phyloP scores from a whole-genome alignment of 768 basidiomycete genomes.

The Tricholoma furcatifolium region DNA sequence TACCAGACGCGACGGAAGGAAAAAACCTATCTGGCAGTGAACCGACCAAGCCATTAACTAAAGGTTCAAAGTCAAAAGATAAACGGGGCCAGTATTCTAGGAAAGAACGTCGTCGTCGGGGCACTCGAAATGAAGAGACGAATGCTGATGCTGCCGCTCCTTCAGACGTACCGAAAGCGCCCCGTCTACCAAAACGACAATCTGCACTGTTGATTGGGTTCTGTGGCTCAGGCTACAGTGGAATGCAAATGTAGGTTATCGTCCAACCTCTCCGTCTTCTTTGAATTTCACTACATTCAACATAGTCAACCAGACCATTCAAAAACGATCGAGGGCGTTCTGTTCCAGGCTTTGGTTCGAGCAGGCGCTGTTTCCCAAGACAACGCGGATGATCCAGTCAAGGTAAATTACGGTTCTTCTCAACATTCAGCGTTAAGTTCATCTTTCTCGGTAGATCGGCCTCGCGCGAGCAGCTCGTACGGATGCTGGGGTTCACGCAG shows the following conservation, averaged over 20 bases:
- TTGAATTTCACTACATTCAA: slow-evolving; percentile 4
- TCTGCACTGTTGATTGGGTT: slow-evolving; percentile 87
- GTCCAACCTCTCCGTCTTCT: neutral
- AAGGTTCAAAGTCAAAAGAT: neutral
- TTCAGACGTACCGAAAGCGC: slow-evolving; percentile 40
- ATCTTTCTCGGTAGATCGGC: slow-evolving; percentile 54
- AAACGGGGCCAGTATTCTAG: slow-evolving; percentile 25
- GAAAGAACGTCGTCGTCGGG: slow-evolving; percentile 40
- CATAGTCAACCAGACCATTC: slow-evolving; percentile 66
- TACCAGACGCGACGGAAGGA: neutral
- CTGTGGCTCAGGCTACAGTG: slow-evolving; percentile 87
- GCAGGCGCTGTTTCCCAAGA: slow-evolving; percentile 93
- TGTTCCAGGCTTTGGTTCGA: slow-evolving; percentile 86
- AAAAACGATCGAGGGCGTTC: slow-evolving; percentile 84
- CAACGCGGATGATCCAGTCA: slow-evolving; percentile 87
- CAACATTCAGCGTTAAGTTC: neutral
- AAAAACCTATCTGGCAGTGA: neutral
- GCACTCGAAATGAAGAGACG: slow-evolving; percentile 36
- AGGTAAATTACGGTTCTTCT: slow-evolving; percentile 43
- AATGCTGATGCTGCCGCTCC: slow-evolving; percentile 20
- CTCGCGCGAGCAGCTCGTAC: slow-evolving; percentile 91
- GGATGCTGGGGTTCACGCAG: slow-evolving; percentile 96
- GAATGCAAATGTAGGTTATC: slow-evolving; percentile 89
- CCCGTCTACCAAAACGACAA: slow-evolving; percentile 78
- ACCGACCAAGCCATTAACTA: neutral